phyloP scores from a whole-genome alignment of 192 early-diverging fungal genomes.

The Coemansia sp. region DNA sequence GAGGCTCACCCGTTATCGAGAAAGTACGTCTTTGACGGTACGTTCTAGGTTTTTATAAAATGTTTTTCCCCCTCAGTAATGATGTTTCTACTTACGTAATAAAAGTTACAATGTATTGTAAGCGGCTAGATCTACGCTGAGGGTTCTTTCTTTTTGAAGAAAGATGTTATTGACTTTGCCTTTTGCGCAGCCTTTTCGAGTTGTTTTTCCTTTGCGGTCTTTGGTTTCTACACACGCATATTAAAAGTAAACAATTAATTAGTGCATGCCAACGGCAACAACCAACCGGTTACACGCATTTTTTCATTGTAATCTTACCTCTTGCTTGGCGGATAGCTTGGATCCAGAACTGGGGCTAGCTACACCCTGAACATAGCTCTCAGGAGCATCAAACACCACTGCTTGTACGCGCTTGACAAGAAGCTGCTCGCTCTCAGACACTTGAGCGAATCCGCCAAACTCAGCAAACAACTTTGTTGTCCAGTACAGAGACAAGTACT shows the following conservation, averaged over 20 bases:
- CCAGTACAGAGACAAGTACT: slow-evolving; percentile 43
- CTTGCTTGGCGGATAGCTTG: slow-evolving; percentile 12
- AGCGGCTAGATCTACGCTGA: neutral
- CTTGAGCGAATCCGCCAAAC: slow-evolving; percentile 27
- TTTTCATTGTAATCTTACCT: neutral
- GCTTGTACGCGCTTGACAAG: slow-evolving; percentile 16
- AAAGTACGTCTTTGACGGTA: slow-evolving; percentile 38
- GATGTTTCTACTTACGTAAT: neutral
- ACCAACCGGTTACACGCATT: neutral
- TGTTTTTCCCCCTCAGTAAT: neutral
- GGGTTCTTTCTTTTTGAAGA: slow-evolving; percentile 32
- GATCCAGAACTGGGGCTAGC: slow-evolving; percentile 7
- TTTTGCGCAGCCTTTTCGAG: slow-evolving; percentile 43
- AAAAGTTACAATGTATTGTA: neutral
- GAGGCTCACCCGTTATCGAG: slow-evolving; percentile 85
- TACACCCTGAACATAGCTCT: slow-evolving; percentile 34
- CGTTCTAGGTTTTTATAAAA: slow-evolving; percentile 23
- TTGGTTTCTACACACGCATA: slow-evolving; percentile 21
- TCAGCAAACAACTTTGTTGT: slow-evolving; percentile 18
- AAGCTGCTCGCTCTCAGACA: slow-evolving; percentile 16
- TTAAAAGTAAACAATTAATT: neutral
- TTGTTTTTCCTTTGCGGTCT: slow-evolving; percentile 50
- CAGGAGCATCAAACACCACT: slow-evolving; percentile 30
- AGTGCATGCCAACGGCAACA: neutral
- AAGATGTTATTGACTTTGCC: slow-evolving; percentile 46